Evolutionary conservation across 2,329 filamentous ascomycete species (phyloP).

Genomic region (Trichoderma sp.): DNA sequence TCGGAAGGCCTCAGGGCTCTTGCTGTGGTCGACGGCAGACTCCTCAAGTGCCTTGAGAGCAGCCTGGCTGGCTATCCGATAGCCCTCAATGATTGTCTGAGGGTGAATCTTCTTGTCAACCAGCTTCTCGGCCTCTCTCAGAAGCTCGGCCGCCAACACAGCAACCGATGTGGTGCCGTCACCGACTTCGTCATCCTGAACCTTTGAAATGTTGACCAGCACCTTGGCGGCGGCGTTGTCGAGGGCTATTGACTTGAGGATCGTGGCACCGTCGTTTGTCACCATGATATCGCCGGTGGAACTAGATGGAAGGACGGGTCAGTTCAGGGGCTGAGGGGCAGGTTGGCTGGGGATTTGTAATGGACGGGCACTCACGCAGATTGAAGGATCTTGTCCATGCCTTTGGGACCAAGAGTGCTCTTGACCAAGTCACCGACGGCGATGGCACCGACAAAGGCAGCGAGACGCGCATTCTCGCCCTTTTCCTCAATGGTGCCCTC

Average conservation of each 20-base stretch:
- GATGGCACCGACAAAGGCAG: constrained; percentile 97
- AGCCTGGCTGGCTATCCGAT: constrained; percentile 91
- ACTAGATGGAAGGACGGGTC: constrained; percentile 42
- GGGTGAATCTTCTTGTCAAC: constrained; percentile 98
- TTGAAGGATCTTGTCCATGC: constrained; percentile 98
- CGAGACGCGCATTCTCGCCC: constrained; percentile 96
- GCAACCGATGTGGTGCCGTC: constrained; percentile 98
- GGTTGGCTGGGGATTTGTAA: constrained; percentile 7
- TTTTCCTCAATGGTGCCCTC: constrained; percentile 97
- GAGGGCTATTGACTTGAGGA: constrained; percentile 95
- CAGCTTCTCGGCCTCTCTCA: constrained; percentile 94
- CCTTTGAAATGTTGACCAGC: constrained; percentile 98
- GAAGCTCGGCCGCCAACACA: constrained; percentile 88
- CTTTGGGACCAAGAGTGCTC: constrained; percentile 94
- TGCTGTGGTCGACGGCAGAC: constrained; percentile 86
- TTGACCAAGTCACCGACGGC: constrained; percentile 97
- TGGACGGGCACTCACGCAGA: constrained; percentile 67
- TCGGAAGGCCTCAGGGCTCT: constrained; percentile 77
- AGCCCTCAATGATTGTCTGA: constrained; percentile 98
- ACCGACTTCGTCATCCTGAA: constrained; percentile 97
- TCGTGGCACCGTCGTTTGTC: constrained; percentile 97
- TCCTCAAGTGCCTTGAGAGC: constrained; percentile 81
- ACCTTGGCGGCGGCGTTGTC: constrained; percentile 99
- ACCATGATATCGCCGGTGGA: constrained; percentile 98
- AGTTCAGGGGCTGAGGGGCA: constrained; percentile 20